Percentiles rank a stretch among this genome's conserved stretches.
Conservation (phyloP, 805 yeast genomes). For the Spathaspora passalidarum region DNA sequence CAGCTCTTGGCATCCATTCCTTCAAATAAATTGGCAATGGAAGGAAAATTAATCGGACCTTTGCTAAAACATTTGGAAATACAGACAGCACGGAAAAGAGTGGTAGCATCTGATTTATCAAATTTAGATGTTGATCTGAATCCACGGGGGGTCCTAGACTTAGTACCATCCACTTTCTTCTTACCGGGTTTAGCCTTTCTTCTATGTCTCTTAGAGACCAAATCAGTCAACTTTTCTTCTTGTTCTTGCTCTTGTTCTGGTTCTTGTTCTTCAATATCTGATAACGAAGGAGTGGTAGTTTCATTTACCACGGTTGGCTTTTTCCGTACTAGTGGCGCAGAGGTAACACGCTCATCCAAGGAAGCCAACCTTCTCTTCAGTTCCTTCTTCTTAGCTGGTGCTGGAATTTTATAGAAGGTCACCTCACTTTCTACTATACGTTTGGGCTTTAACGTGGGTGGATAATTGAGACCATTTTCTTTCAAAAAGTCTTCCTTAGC, state of each 20-base stretch:
- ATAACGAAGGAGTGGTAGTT: neutral
- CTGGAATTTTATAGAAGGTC: slow-evolving; percentile 14
- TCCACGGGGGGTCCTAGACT: neutral
- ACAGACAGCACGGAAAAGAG: slow-evolving; percentile 61
- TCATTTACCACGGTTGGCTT: neutral
- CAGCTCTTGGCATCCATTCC: slow-evolving; percentile 42
- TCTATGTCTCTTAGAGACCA: slow-evolving; percentile 12
- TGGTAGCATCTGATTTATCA: slow-evolving; percentile 47
- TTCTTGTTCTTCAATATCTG: neutral
- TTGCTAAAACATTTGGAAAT: slow-evolving; percentile 60
- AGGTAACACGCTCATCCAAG: slow-evolving; percentile 5
- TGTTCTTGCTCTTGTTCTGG: neutral
- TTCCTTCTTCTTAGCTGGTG: slow-evolving; percentile 4
- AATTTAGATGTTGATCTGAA: slow-evolving; percentile 20
- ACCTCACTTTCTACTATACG: slow-evolving; percentile 29
- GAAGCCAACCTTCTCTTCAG: slow-evolving; percentile 22
- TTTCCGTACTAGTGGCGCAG: neutral
- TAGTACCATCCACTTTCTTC: neutral
- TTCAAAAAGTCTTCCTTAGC: slow-evolving; percentile 21
- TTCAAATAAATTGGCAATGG: slow-evolving; percentile 50
- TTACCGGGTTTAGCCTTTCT: slow-evolving; percentile 12
- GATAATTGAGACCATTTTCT: slow-evolving; percentile 19
- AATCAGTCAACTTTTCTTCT: slow-evolving; percentile 2
- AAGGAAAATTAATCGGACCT: slow-evolving; percentile 62
- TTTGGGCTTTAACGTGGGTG: slow-evolving; percentile 9